Evolutionary conservation across 805 yeast species (phyloP), one percentile per base, ranked within the genome.

Genomic region (Ogataea trehalophila): DNA sequence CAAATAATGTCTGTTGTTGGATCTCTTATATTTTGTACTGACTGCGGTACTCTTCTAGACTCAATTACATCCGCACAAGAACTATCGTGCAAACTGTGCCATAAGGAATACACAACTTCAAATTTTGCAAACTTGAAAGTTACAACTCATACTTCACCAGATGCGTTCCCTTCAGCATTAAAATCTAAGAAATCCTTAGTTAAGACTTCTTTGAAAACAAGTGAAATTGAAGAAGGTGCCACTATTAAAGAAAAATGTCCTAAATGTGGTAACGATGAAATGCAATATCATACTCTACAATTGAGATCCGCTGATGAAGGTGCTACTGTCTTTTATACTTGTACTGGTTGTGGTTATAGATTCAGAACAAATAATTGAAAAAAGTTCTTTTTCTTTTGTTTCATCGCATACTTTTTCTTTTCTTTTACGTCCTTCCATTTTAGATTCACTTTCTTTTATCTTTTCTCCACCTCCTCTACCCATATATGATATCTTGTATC

Each of bases 301-400:
- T 77, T 94, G 59, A 83, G 99, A 71, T 87, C 96, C 46, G 99
- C 99, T 1, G 99, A 94, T 76, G 99, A 94, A 77, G 99, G 99
- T 77, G 96, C 99, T 29, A 94, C 99, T 9, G 98, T 94, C 34
- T 94, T 94, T 66, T 95, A 94, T 71, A 92, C 99, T 1, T 94
- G 99, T 74, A 85, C 96, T 1, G 72, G 78, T 38, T 94, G 99
- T 77, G 90, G 91, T 39, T 89, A 92, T 76, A 82, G 88, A 61
- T 91, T 87, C 75, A 85, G 97, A 73, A 91, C 97, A 35, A 92
- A 94, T 68, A 94, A 94, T 66, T 92, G 60, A 53, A 5, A 2
- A 9, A 31, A n/a, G 15, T 37, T 20, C 6, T 5, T 16, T 16
- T 39, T n/a, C 13, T 23, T 6, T 23, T 39, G 34, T 23, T 20